These are phyloP conservation scores for Solanum lycopersicoides DNA, from an alignment of 257 asterid species.

Conservation along the genomic window DNA sequence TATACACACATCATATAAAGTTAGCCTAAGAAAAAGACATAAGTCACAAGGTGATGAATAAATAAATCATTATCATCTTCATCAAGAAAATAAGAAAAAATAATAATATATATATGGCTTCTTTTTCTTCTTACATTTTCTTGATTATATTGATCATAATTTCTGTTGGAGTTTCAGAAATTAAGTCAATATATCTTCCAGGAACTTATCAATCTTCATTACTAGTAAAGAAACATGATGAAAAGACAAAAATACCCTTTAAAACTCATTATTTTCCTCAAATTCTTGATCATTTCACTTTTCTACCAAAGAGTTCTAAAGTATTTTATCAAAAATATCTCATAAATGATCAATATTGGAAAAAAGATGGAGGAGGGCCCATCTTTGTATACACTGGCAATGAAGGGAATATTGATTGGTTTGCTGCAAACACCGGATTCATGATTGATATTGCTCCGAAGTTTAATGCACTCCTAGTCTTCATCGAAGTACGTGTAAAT, in stretches of 20 bases:
- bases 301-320: slow-evolving; percentile 40
- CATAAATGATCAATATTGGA: slow-evolving; percentile 47
- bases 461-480: slow-evolving; percentile 56
- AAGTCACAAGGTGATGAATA: background rate
- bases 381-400: slow-evolving; percentile 74
- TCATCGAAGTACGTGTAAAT: slow-evolving; percentile 41
- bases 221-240: slow-evolving; percentile 13
- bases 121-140: slow-evolving; percentile 17
- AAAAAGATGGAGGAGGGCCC: slow-evolving; percentile 33
- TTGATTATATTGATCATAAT: slow-evolving; percentile 13
- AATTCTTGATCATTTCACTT: slow-evolving; percentile 65
- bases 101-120: background rate
- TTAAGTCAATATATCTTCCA: slow-evolving; percentile 35
- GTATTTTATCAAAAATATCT: slow-evolving; percentile 64
- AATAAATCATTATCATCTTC: background rate
- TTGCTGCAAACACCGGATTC: slow-evolving; percentile 73
- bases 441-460: slow-evolving; percentile 65
- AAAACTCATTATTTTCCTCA: slow-evolving; percentile 56
- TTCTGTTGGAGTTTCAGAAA: slow-evolving; percentile 9
- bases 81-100: background rate
- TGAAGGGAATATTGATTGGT: slow-evolving; percentile 83
- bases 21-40: background rate
- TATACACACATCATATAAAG: background rate
- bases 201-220: slow-evolving; percentile 33
- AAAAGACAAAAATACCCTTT: slow-evolving; percentile 34